A percentile compares a stretch with the other conserved stretches of the same genome.
Conservation (phyloP, 1,139 yeast species). For the Saccharomycopsis hybrid region DNA sequence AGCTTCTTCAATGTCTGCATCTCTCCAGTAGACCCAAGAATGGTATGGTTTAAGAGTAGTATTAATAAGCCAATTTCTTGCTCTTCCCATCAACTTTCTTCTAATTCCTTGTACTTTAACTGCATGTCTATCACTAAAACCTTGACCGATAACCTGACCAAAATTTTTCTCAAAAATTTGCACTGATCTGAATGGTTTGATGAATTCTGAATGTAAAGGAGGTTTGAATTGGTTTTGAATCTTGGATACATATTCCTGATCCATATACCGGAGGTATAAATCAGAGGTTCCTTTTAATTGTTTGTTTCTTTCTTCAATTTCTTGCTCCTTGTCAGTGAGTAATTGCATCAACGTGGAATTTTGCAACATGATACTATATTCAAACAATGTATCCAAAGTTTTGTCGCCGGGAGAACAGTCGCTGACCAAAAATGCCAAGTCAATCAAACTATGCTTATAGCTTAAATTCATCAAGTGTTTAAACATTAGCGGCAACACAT, state of each 20-base stretch:
- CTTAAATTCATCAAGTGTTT: slow-evolving; percentile 80
- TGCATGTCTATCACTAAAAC: slow-evolving; percentile 84
- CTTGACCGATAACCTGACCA: slow-evolving; percentile 80
- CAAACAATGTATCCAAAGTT: slow-evolving; percentile 50
- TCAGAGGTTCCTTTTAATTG: slow-evolving; percentile 44
- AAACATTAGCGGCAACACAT: slow-evolving; percentile 75
- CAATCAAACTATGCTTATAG: slow-evolving; percentile 75
- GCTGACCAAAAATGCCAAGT: slow-evolving; percentile 77
- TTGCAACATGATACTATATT: slow-evolving; percentile 61
- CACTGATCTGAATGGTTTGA: slow-evolving; percentile 34
- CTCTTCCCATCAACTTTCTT: slow-evolving; percentile 83
- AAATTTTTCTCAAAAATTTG: slow-evolving; percentile 78
- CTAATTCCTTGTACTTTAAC: slow-evolving; percentile 87
- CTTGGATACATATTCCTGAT: slow-evolving; percentile 50
- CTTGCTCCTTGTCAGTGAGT: slow-evolving; percentile 38
- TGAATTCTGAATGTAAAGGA: slow-evolving; percentile 37
- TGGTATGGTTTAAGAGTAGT: slow-evolving; percentile 77
- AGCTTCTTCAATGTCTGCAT: slow-evolving; percentile 79
- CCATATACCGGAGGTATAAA: slow-evolving; percentile 65
- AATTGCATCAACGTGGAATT: slow-evolving; percentile 57
- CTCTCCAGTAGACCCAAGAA: slow-evolving; percentile 95
- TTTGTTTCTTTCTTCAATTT: slow-evolving; percentile 28
- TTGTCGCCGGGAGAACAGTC: slow-evolving; percentile 67
- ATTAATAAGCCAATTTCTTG: slow-evolving; percentile 80
- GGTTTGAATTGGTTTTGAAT: slow-evolving; percentile 41